Evolutionary conservation across 306 rosid genomes (phyloP).

Genomic region (Lotus japonicus): DNA sequence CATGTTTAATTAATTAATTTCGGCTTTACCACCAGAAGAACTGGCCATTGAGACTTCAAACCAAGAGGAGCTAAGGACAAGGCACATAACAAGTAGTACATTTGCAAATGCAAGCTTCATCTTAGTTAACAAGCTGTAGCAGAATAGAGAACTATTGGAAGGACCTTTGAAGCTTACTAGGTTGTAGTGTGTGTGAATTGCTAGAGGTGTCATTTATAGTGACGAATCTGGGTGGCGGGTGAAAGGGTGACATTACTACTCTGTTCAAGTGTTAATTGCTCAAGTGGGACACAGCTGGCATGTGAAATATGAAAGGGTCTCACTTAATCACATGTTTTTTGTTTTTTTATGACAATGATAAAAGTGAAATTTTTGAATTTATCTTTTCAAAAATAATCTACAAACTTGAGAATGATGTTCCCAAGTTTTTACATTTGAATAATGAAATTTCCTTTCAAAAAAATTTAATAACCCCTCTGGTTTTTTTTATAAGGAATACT

Average conservation of each 20-base stretch:
- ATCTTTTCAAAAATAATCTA: too few relatives aligned
- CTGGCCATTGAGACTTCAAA: constrained; percentile 43
- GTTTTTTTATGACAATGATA: not conserved
- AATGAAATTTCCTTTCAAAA: too few relatives aligned
- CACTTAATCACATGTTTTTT: not conserved
- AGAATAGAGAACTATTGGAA: not conserved
- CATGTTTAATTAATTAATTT: not conserved
- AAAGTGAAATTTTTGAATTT: too few relatives aligned
- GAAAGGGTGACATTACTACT: not conserved
- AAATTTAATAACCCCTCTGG: too few relatives aligned
- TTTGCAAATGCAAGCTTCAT: constrained; percentile 50
- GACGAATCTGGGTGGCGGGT: not conserved
- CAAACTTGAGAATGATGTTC: too few relatives aligned
- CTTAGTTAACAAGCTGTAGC: not conserved
- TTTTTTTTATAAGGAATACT: too few relatives aligned
- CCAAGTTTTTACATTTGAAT: too few relatives aligned
- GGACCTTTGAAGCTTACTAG: not conserved
- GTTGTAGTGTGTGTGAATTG: not conserved
- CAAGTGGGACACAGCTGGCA: constrained; percentile 5
- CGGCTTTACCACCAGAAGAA: constrained; percentile 75
- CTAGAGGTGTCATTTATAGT: not conserved
- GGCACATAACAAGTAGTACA: constrained; percentile 38
- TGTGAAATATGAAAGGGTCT: not conserved
- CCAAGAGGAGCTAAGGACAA: constrained; percentile 49
- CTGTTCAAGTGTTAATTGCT: not conserved